Evolutionary conservation across 148 eudicot genomes (phyloP), one percentile per base, ranked within the genome.

Genomic region (Simmondsia chinensis): DNA sequence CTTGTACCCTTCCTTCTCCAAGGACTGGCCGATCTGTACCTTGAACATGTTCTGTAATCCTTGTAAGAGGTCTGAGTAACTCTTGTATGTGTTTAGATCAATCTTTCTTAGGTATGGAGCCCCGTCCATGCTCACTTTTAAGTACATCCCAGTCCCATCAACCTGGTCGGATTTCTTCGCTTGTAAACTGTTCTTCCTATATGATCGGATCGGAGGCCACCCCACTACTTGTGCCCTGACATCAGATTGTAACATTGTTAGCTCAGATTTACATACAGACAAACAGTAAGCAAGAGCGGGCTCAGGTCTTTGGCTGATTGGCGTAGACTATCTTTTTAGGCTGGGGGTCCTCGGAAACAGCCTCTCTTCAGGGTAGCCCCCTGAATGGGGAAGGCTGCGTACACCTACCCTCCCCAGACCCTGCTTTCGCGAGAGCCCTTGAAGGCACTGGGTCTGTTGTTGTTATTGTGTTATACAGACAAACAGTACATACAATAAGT

Each of bases 81-180:
- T 50, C 19, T 52, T 39, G 65, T 57, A 71, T 11, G 66, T 20
- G 23, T 61, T 66, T 17, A 71, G 47, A 62, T 66, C 76, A 37
- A 71, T 62, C 50, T 71, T 71, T 29, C 76, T 71, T 1, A 71
- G 48, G 36, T 65, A 71, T 9, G 76, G 71, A 33, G 71, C 76
- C 54, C 76, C 76, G 47, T 65, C 76, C 76, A 71, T 71, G 69
- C 72, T 66, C 38, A 71, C 76, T 52, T 71, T 71, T 22, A 71
- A 64, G 48, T 47, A 71, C 19, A 43, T 17, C 41, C 63, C 58
- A 8, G 12, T 14, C 7, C 6, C 51, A 10, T 46, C 67, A 0
- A 32, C 30, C n/a, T 30, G n/a, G n/a, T n/a, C 59, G 0, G 39
- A 12, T 39, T 54, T 54, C 54, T 59, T 44, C 14, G 26, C 20